Conservation (phyloP, 2,329 filamentous ascomycete genomes). For the Echinosphaeria canescens region DNA sequence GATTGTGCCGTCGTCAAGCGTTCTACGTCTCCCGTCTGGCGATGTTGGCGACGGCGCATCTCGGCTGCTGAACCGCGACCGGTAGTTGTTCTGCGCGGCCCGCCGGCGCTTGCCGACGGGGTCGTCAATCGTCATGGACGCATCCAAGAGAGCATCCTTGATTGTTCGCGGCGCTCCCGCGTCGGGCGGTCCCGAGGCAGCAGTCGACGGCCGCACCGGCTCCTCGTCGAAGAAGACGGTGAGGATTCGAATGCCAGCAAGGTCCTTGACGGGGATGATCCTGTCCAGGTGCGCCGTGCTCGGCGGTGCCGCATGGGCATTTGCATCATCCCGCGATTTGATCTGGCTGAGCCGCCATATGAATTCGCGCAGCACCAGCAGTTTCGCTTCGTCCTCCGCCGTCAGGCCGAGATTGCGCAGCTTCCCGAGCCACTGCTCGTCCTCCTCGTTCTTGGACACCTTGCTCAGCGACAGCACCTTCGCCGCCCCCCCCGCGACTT, state of each 20-base stretch:
- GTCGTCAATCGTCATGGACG: slow-evolving; percentile 71
- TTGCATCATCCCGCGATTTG: slow-evolving; percentile 29
- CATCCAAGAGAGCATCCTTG: slow-evolving; percentile 75
- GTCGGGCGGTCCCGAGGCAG: slow-evolving; percentile 12
- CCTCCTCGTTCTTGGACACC: slow-evolving; percentile 65
- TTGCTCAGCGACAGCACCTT: slow-evolving; percentile 35
- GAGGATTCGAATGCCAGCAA: no score
- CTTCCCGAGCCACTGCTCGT: slow-evolving; percentile 79
- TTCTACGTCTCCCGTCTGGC: slow-evolving; percentile 11
- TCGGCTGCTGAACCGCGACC: slow-evolving; percentile 17
- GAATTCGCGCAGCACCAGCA: slow-evolving; percentile 72
- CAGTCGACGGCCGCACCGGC: slow-evolving; percentile 20
- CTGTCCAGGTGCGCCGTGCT: slow-evolving; percentile 32
- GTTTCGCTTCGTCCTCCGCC: slow-evolving; percentile 71
- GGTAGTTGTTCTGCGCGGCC: slow-evolving; percentile 26
- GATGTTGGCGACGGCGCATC: slow-evolving; percentile 15
- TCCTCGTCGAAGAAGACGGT: slow-evolving; percentile 85
- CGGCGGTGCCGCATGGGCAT: slow-evolving; percentile 2
- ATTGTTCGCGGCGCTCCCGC: slow-evolving; percentile 48
- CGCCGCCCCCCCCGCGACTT: slow-evolving; percentile 33
- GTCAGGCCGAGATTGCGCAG: slow-evolving; percentile 67
- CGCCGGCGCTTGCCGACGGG: slow-evolving; percentile 29
- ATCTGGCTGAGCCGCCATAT: slow-evolving; percentile 70
- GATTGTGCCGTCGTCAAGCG: slow-evolving; percentile 10
- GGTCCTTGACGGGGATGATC: slow-evolving; percentile 53